Base-by-base conservation (phyloP, 257 asterid species). In the Nicotiana obtusifolia region DNA sequence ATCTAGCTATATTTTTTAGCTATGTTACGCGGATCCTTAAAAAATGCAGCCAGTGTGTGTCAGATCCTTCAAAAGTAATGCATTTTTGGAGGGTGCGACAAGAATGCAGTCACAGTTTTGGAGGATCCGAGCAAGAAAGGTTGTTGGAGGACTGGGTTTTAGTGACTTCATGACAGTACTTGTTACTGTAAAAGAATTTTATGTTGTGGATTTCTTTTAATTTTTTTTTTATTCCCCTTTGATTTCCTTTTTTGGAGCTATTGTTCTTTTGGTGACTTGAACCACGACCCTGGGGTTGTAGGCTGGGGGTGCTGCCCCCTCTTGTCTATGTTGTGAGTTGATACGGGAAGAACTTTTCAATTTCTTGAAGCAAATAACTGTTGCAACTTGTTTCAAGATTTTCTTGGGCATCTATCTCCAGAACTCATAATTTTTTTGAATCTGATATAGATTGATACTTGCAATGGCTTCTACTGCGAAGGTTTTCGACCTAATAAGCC, bases 401-500 rank as follows among this genome's bases (percentile, higher is more conserved):
- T 44, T 13, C 11, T 54, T 3, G 15, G 4, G 15, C 13, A 41
- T 64, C 35, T 16, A 26, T 31, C 68, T 41, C 53, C 53, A 33
- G 68, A 73, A 26, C 33, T 82, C 33, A 24, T 41, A 19, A 0
- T 37, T 30, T 57, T 30, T 10, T 81, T 62, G 6, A 41, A 37
- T 31, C 47, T 78, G 5, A 77, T 80, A 66, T 94, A 95, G 99
- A 92, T 93, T 44, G 98, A 95, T 84, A 83, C 95, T 17, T 95
- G 99, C 87, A 95, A 95, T 81, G 99, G 97, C 15, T 95, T 92
- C 90, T 95, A 95, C 86, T 95, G 98, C 16, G 94, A 95, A 84
- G 92, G 91, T 26, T 95, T 86, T 79, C 86, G 57, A 53, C 99
- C 99, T 1, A 92, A 90, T 82, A 93, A 79, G 75, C 97, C 99